These are phyloP conservation scores for Annulohypoxylon moriforme DNA, from an alignment of 495 filamentous ascomycete genomes.

Conservation along the genomic window DNA sequence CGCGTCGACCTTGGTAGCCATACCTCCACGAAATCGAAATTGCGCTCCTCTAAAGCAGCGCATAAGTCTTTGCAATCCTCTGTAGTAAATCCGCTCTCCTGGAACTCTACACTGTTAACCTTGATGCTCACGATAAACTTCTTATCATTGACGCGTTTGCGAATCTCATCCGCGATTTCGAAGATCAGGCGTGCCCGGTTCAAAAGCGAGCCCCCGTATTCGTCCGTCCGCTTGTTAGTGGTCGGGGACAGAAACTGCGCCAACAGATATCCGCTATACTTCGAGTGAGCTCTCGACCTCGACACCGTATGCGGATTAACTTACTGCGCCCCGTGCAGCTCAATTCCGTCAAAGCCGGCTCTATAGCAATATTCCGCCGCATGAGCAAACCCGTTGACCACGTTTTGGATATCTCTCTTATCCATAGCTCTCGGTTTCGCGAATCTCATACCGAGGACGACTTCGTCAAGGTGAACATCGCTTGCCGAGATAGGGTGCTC, in stretches of 20 bases:
- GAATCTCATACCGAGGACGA: background rate
- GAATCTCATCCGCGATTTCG: background rate
- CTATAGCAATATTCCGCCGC: background rate
- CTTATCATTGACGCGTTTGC: background rate
- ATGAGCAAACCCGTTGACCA: background rate
- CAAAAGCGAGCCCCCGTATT: background rate
- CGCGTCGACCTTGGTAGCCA: background rate
- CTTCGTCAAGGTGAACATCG: background rate
- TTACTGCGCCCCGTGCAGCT: constrained; percentile 2
- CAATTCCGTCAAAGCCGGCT: background rate
- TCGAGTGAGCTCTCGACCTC: background rate
- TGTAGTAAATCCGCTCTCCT: background rate
- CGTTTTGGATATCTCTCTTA: background rate
- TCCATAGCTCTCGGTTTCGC: background rate
- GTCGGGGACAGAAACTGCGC: background rate
- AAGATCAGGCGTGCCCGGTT: background rate
- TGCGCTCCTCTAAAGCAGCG: background rate
- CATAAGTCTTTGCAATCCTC: background rate
- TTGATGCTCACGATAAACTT: constrained; percentile 4
- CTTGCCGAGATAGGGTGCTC: background rate
- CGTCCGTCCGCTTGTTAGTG: constrained; percentile 6
- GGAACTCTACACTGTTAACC: constrained; percentile 1
- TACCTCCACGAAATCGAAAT: constrained; percentile 1
- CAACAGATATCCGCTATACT: background rate
- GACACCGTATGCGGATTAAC: background rate